A percentile compares a stretch with the other conserved stretches of the same genome.
These are phyloP conservation scores for Fonsecaea nubica DNA, from an alignment of 2,329 filamentous ascomycete genomes.

Conservation along the genomic window DNA sequence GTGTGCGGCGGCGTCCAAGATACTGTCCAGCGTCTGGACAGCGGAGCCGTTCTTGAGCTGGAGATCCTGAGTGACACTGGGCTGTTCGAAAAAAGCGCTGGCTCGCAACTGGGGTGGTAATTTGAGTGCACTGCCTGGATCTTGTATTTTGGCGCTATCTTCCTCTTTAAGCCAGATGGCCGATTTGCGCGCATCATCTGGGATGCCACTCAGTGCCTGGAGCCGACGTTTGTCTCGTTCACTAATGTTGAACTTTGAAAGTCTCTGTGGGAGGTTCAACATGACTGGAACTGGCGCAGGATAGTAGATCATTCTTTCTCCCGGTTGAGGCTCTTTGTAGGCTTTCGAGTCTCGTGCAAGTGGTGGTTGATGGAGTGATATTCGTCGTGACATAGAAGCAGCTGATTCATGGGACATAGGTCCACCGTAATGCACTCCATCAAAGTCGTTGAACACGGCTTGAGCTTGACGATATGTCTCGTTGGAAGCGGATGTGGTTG, in stretches of 20 bases:
- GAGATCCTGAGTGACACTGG: constrained; percentile 62
- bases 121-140: constrained; percentile 43
- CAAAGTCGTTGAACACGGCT: constrained; percentile 56
- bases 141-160: constrained; percentile 35
- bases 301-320: constrained; percentile 89
- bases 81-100: constrained; percentile 85
- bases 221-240: constrained; percentile 74
- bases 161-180: constrained; percentile 53
- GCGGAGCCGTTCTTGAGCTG: constrained; percentile 76
- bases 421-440: constrained; percentile 55
- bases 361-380: constrained; percentile 50
- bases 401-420: constrained; percentile 36
- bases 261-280: constrained; percentile 86
- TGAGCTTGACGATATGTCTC: constrained; percentile 55
- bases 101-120: constrained; percentile 86
- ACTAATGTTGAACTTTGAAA: constrained; percentile 73
- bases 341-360: constrained; percentile 49
- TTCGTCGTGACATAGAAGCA: constrained; percentile 41
- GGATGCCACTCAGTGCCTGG: constrained; percentile 72
- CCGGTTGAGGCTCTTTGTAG: constrained; percentile 58
- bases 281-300: constrained; percentile 92
- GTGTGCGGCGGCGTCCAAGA: constrained; percentile 84
- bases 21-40: constrained; percentile 85
- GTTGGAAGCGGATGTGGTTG: constrained; percentile 50
- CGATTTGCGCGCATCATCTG: constrained; percentile 60